phyloP scores from a whole-genome alignment of 208 protist species.

The Crithidia thermophila region DNA sequence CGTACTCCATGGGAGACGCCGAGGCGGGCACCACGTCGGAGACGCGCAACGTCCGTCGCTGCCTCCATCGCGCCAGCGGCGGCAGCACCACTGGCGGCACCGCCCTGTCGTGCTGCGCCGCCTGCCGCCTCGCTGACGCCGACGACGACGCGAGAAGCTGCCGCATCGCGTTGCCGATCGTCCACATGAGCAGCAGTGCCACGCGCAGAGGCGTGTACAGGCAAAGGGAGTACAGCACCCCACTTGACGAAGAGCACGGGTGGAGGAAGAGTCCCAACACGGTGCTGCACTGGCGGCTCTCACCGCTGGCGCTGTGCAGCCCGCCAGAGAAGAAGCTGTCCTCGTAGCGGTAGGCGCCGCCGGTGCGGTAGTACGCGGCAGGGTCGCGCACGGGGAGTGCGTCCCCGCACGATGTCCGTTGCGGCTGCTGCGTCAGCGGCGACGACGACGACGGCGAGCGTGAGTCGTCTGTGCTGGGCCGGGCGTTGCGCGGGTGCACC shows the following conservation, averaged over 20 bases:
- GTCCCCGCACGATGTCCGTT: too few species aligned
- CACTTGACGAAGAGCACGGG: conserved; percentile 25
- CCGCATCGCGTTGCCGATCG: conserved; percentile 13
- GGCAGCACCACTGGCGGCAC: neutral
- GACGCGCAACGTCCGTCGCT: conserved; percentile 18
- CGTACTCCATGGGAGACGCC: conserved; percentile 28
- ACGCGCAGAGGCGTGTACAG: conserved; percentile 22
- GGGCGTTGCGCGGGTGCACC: neutral
- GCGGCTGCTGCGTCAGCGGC: neutral
- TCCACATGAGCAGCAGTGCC: conserved; percentile 34
- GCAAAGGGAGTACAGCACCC: conserved; percentile 6
- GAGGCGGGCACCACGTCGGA: conserved; percentile 22
- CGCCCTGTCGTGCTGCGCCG: neutral
- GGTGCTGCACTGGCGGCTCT: conserved; percentile 10
- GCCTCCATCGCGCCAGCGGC: conserved; percentile 19
- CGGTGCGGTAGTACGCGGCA: neutral
- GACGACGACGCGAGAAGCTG: conserved; percentile 2
- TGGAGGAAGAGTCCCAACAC: conserved; percentile 32
- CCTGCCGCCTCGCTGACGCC: neutral
- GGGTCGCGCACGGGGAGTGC: neutral
- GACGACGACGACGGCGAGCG: neutral
- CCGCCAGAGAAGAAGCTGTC: conserved; percentile 21
- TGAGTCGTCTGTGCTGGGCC: too few species aligned
- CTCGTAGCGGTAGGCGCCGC: conserved; percentile 17
- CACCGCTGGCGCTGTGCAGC: conserved; percentile 14